These are phyloP conservation scores for Schizonepeta tenuifolia DNA, from an alignment of 257 asterid species.

Conservation along the genomic window DNA sequence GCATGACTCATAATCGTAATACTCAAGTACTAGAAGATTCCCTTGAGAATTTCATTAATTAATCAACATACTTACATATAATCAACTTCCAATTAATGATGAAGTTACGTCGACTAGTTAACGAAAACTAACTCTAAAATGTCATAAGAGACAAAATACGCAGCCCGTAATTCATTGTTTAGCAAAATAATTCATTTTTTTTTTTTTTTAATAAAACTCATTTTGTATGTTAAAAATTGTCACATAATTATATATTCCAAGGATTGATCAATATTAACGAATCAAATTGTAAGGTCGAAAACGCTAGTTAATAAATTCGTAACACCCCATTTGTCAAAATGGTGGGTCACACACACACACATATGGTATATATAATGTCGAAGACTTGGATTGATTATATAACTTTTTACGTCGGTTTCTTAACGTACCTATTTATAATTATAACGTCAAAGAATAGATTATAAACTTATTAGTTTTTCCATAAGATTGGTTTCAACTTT, in stretches of 20 bases:
- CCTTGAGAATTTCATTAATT: neutral
- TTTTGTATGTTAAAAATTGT: neutral
- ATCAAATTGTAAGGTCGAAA: constrained; percentile 8
- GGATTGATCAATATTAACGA: constrained; percentile 21
- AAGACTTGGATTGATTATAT: too few species aligned
- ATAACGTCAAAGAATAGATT: too few species aligned
- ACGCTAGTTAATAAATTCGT: neutral
- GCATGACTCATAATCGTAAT: too few species aligned
- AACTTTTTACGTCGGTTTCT: too few species aligned
- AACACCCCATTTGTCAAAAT: neutral
- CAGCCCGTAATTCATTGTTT: too few species aligned
- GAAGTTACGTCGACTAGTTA: neutral
- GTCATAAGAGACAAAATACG: too few species aligned
- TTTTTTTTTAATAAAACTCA: neutral
- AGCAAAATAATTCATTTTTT: too few species aligned
- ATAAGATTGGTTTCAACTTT: too few species aligned
- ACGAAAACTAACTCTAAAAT: too few species aligned
- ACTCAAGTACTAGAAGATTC: neutral
- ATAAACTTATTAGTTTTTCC: too few species aligned
- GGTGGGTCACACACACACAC: neutral
- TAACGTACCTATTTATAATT: too few species aligned
- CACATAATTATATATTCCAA: neutral
- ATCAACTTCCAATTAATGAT: neutral
- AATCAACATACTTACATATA: too few species aligned
- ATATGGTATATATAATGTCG: neutral